A percentile compares a stretch with the other conserved stretches of the same genome.
phyloP scores from a whole-genome alignment of 2,329 filamentous ascomycete genomes.

The Sporothrix protearum region DNA sequence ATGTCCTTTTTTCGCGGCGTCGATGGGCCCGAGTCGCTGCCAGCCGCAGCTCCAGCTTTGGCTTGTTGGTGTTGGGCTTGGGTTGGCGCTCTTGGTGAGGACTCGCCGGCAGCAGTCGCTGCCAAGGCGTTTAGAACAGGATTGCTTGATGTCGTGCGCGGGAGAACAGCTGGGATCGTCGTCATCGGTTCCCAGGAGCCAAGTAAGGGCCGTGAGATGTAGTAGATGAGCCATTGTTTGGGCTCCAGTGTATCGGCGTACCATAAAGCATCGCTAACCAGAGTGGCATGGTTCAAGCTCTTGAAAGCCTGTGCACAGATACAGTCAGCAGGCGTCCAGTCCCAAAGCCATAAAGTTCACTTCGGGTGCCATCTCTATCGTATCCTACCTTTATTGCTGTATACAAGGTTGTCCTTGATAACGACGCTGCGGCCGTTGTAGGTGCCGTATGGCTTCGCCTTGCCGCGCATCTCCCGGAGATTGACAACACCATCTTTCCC shows the following conservation, averaged over 20 bases:
- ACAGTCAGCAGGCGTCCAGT: constrained; percentile 8
- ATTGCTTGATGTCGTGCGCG: constrained; percentile 29
- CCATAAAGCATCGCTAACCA: constrained; percentile 80
- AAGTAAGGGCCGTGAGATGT: constrained; percentile 83
- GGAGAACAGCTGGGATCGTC: constrained; percentile 63
- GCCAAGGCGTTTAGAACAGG: constrained; percentile 25
- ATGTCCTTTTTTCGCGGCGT: constrained; percentile 80
- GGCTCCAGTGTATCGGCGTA: constrained; percentile 86
- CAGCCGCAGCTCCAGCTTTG: constrained; percentile 37
- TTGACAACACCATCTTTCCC: constrained; percentile 59
- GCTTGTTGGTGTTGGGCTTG: constrained; percentile 2
- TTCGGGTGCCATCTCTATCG: too few relatives aligned
- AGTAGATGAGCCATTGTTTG: constrained; percentile 94
- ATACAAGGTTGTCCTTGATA: constrained; percentile 87
- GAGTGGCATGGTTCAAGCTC: constrained; percentile 79
- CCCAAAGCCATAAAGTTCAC: too few relatives aligned
- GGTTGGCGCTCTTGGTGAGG: constrained; percentile 14
- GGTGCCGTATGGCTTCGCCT: constrained; percentile 91
- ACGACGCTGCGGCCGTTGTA: constrained; percentile 90
- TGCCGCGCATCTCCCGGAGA: constrained; percentile 80
- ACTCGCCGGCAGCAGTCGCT: constrained; percentile 21
- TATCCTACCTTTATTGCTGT: constrained; percentile 83
- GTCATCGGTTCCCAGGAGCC: constrained; percentile 75
- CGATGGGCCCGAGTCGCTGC: constrained; percentile 40
- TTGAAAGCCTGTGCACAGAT: constrained; percentile 72